phyloP scores from a whole-genome alignment of 2,329 filamentous ascomycete genomes.

The Nemania diffusa region DNA sequence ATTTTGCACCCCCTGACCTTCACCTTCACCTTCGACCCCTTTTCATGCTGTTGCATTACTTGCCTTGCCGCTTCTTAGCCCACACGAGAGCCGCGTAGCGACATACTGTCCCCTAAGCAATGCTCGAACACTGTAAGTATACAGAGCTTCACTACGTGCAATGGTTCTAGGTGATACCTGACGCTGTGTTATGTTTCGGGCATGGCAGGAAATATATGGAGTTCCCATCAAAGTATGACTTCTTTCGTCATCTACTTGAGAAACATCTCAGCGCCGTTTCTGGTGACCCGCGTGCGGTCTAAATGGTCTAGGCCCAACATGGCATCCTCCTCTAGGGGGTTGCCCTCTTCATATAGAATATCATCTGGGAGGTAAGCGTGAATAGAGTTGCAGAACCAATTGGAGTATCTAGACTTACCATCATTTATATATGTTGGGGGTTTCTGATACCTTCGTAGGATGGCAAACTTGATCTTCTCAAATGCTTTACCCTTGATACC shows the following conservation, averaged over 20 bases:
- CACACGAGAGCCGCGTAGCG: slow-evolving; percentile 1
- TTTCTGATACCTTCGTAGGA: slow-evolving; percentile 76
- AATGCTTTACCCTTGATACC: slow-evolving; percentile 98
- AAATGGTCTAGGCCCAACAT: slow-evolving; percentile 73
- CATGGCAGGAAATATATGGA: slow-evolving; percentile 25
- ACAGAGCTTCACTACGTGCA: slow-evolving; percentile 18
- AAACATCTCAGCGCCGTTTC: slow-evolving; percentile 73
- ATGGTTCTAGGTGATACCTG: slow-evolving; percentile 15
- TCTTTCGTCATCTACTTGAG: slow-evolving; percentile 51
- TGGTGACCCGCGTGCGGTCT: slow-evolving; percentile 67
- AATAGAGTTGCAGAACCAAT: slow-evolving; percentile 35
- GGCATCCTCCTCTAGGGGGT: slow-evolving; percentile 65
- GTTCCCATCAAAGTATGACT: slow-evolving; percentile 4
- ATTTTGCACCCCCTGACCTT: slow-evolving; percentile 9
- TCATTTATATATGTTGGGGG: slow-evolving; percentile 84
- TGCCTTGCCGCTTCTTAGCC: slow-evolving; percentile 20
- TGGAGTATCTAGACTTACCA: slow-evolving; percentile 66
- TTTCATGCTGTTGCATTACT: slow-evolving; percentile 13
- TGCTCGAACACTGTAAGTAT: slow-evolving; percentile 31
- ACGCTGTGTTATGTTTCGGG: slow-evolving; percentile 3
- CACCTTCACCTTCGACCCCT: slow-evolving; percentile 10
- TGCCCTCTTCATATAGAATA: slow-evolving; percentile 62
- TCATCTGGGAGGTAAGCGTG: slow-evolving; percentile 60
- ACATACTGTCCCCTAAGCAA: slow-evolving; percentile 10
- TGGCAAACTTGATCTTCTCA: slow-evolving; percentile 96